Conservation (phyloP, 2,329 filamentous ascomycete genomes). For the Dothideomycetes sp. region DNA sequence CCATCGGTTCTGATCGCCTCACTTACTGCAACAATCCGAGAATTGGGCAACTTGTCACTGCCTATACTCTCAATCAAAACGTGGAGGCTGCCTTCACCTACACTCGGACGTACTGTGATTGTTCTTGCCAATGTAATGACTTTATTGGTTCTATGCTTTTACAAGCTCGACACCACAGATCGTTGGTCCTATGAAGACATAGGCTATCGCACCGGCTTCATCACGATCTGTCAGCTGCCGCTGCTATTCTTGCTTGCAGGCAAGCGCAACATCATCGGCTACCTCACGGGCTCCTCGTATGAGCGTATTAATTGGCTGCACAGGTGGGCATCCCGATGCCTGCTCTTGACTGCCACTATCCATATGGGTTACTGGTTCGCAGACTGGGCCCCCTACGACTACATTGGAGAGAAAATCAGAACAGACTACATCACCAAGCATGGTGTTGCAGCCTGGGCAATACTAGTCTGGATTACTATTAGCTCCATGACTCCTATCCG, state of each 20-base stretch:
- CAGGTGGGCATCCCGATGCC: constrained; percentile 58
- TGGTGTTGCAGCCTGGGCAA: constrained; percentile 54
- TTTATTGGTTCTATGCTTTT: constrained; percentile 45
- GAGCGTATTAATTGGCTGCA: constrained; percentile 65
- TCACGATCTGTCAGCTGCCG: constrained; percentile 43
- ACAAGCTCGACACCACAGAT: constrained; percentile 40
- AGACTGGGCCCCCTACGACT: constrained; percentile 50
- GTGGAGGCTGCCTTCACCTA: constrained; percentile 27
- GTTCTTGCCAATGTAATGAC: constrained; percentile 37
- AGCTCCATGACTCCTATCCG: constrained; percentile 54
- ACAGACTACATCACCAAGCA: constrained; percentile 56
- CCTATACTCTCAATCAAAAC: constrained; percentile 22
- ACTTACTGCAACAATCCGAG: constrained; percentile 41
- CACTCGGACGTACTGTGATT: constrained; percentile 26
- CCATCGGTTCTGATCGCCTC: constrained; percentile 40
- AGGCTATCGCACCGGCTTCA: constrained; percentile 44
- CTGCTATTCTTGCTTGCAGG: constrained; percentile 45
- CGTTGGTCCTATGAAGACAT: constrained; percentile 43
- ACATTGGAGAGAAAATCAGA: constrained; percentile 46
- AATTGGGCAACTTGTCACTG: constrained; percentile 39
- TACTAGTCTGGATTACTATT: constrained; percentile 55
- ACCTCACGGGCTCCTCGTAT: constrained; percentile 52
- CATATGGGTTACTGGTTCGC: constrained; percentile 61
- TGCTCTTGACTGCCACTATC: constrained; percentile 56
- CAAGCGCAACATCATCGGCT: constrained; percentile 48